These are phyloP conservation scores for Oryza brachyantha DNA, from an alignment of 176 grass and related monocot species.

Conservation along the genomic window DNA sequence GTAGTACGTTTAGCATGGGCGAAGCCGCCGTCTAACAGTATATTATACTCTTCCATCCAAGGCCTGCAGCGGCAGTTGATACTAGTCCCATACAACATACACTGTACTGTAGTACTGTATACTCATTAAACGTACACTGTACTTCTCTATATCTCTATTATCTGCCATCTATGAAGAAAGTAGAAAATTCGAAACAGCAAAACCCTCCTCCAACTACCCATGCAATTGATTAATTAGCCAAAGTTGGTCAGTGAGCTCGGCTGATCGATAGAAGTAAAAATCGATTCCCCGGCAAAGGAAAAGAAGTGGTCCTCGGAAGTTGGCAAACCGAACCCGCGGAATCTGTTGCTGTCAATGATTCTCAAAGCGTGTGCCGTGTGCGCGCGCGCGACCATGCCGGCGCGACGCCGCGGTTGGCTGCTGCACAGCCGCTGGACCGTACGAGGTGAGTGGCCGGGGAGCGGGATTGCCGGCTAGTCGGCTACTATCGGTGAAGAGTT, in stretches of 20 bases:
- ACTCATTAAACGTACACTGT: no score
- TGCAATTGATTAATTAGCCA: neutral
- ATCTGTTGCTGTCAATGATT: neutral
- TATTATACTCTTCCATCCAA: neutral
- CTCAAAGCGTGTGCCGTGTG: no score
- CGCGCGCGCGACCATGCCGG: no score
- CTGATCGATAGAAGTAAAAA: neutral
- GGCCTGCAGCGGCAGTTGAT: neutral
- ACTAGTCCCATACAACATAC: neutral
- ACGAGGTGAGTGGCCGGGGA: no score
- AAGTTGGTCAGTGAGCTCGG: neutral
- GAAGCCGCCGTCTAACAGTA: neutral
- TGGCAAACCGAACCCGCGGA: neutral
- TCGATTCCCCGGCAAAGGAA: neutral
- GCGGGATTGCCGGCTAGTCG: no score
- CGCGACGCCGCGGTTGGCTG: no score
- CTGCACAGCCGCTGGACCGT: no score
- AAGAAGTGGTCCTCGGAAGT: neutral
- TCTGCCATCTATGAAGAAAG: no score
- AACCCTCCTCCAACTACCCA: neutral
- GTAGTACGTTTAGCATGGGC: neutral
- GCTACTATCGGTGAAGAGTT: no score
- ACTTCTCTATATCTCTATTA: no score
- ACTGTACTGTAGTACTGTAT: neutral
- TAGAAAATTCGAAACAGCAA: neutral